These are phyloP conservation scores for Ogataea neopini DNA, from an alignment of 805 yeast species.

Conservation along the genomic window DNA sequence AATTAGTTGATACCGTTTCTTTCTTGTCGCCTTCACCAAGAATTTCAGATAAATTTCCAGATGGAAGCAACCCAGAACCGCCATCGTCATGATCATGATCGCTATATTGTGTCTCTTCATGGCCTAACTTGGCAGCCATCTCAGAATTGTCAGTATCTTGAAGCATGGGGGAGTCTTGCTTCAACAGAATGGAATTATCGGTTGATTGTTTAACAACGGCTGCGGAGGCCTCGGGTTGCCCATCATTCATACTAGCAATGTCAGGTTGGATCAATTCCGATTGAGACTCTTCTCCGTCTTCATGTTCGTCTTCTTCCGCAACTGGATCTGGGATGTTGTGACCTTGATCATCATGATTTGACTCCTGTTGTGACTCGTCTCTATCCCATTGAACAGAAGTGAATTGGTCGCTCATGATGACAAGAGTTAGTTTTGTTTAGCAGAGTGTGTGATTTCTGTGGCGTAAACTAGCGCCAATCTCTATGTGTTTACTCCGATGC, in stretches of 20 bases:
- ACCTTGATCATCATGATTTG: neutral
- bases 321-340: neutral
- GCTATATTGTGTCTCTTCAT: neutral
- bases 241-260: neutral
- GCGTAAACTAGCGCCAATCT: neutral
- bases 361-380: constrained; percentile 33
- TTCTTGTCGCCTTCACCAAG: neutral
- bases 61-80: constrained; percentile 5
- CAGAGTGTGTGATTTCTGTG: neutral
- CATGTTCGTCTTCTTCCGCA: neutral
- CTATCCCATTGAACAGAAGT: constrained; percentile 61
- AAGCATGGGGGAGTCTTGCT: neutral
- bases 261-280: constrained; percentile 13
- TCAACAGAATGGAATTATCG: neutral
- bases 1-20: neutral
- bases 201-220: neutral
- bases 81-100: constrained; percentile 1
- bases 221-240: neutral
- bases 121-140: neutral
- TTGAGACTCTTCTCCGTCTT: constrained; percentile 13
- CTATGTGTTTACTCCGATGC: neutral
- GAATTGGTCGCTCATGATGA: constrained; percentile 45
- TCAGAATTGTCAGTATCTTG: neutral
- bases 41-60: neutral
- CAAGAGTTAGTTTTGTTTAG: neutral